Conservation (phyloP, 2,329 filamentous ascomycete species). For the Alternaria arborescens region DNA sequence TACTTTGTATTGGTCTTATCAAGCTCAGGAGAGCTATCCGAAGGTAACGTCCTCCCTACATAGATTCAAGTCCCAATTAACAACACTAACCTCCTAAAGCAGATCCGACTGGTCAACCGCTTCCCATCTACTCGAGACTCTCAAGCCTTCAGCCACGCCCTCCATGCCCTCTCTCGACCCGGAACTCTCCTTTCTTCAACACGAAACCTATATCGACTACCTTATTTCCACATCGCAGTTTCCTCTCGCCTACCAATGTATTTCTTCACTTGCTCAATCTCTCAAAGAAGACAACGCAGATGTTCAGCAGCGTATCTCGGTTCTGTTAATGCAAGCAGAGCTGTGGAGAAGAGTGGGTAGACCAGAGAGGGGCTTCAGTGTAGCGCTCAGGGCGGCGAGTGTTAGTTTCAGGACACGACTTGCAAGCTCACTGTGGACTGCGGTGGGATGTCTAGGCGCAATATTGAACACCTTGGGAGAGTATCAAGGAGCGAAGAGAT, state of each 20-base stretch:
- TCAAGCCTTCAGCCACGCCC: slow-evolving; percentile 56
- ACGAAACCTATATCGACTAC: slow-evolving; percentile 68
- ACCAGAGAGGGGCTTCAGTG: slow-evolving; percentile 77
- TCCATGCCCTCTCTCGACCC: slow-evolving; percentile 59
- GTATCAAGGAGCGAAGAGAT: slow-evolving; percentile 69
- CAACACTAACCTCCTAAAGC: background rate
- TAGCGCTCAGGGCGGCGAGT: slow-evolving; percentile 77
- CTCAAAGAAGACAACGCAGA: slow-evolving; percentile 67
- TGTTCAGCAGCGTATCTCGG: slow-evolving; percentile 72
- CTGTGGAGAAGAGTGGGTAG: slow-evolving; percentile 74
- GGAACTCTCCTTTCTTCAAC: slow-evolving; percentile 67
- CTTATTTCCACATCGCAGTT: slow-evolving; percentile 64
- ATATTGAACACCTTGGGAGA: slow-evolving; percentile 76
- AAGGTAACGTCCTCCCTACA: slow-evolving; percentile 40
- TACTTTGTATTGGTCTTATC: slow-evolving; percentile 71
- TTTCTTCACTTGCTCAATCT: slow-evolving; percentile 62
- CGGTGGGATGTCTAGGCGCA: slow-evolving; percentile 71
- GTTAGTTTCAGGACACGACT: slow-evolving; percentile 75
- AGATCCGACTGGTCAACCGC: slow-evolving; percentile 66
- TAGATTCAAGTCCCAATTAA: slow-evolving; percentile 23
- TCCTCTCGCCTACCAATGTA: slow-evolving; percentile 60
- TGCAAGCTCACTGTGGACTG: slow-evolving; percentile 75
- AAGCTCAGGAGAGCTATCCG: slow-evolving; percentile 71
- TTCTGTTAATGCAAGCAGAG: slow-evolving; percentile 76
- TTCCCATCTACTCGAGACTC: slow-evolving; percentile 64